Evolutionary conservation across 1,284 basidiomycete species (phyloP).

Genomic region (Ganoderma multipileum): DNA sequence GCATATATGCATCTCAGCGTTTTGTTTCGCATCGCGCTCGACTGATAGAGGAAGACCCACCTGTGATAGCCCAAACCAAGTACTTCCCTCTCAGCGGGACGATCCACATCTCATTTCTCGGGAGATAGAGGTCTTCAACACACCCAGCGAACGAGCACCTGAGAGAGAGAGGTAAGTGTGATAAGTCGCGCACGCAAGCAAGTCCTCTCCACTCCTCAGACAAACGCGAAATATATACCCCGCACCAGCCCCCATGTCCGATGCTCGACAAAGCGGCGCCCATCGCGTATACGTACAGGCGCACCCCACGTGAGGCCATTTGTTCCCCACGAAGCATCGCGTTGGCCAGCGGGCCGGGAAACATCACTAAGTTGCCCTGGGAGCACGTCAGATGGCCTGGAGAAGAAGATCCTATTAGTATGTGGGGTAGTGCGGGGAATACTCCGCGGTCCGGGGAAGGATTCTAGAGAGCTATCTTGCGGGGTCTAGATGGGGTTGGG

Average conservation of each 20-base stretch:
- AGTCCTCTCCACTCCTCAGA: neutral
- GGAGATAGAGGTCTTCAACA: neutral
- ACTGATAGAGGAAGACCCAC: conserved; percentile 32
- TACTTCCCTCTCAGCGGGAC: conserved; percentile 45
- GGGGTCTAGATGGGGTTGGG: neutral
- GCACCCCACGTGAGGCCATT: conserved; percentile 23
- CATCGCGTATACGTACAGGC: conserved; percentile 23
- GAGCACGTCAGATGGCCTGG: conserved; percentile 20
- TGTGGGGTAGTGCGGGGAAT: conserved; percentile 1
- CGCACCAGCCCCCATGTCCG: neutral
- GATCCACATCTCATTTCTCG: conserved; percentile 42
- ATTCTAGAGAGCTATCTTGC: neutral
- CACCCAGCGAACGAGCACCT: neutral
- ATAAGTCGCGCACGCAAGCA: neutral
- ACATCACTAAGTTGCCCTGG: conserved; percentile 1
- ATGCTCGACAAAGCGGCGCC: conserved; percentile 1
- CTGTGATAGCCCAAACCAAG: conserved; percentile 51
- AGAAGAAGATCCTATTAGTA: neutral
- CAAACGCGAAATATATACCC: neutral
- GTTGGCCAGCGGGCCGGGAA: conserved; percentile 21
- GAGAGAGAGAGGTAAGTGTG: neutral
- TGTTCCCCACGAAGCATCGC: conserved; percentile 18
- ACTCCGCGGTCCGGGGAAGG: neutral
- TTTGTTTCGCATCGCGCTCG: neutral
- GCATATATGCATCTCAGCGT: neutral